A percentile compares a stretch with the other conserved stretches of the same genome.
Conservation (phyloP, 495 filamentous ascomycete species). For the Hapsidospora chrysogenum region DNA sequence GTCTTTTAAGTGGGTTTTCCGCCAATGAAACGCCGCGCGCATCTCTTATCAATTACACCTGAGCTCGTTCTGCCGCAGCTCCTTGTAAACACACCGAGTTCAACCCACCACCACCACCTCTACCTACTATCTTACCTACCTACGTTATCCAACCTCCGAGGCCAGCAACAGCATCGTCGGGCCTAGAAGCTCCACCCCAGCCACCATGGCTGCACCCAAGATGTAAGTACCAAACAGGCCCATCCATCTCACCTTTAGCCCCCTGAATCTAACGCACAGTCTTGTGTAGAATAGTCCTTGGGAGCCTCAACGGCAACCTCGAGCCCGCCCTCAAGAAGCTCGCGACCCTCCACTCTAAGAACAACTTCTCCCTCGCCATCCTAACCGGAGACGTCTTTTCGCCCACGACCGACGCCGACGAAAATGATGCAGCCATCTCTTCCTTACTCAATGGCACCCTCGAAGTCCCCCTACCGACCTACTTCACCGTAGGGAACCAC, state of each 20-base stretch:
- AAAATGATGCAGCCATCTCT: conserved; percentile 40
- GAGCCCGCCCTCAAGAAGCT: conserved; percentile 60
- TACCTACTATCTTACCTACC: no score
- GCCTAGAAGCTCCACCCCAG: no score
- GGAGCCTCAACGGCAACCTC: conserved; percentile 61
- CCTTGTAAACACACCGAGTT: no score
- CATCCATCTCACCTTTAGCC: no score
- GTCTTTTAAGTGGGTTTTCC: no score
- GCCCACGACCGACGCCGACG: conserved; percentile 30
- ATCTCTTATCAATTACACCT: no score
- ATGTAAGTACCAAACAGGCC: conserved; percentile 42
- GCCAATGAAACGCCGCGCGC: no score
- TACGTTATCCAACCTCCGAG: no score
- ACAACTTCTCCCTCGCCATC: conserved; percentile 70
- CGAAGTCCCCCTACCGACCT: conserved; percentile 59
- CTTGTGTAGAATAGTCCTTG: conserved; percentile 73
- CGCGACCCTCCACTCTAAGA: conserved; percentile 61
- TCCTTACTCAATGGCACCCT: conserved; percentile 56
- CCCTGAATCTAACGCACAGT: no score
- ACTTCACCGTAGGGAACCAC: conserved; percentile 62
- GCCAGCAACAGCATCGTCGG: no score
- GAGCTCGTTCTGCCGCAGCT: no score
- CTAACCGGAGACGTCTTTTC: conserved; percentile 70
- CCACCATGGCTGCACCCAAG: conserved; percentile 23
- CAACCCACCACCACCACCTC: no score